phyloP scores from a whole-genome alignment of 78 protist genomes.

The Polysphondylium violaceum region DNA sequence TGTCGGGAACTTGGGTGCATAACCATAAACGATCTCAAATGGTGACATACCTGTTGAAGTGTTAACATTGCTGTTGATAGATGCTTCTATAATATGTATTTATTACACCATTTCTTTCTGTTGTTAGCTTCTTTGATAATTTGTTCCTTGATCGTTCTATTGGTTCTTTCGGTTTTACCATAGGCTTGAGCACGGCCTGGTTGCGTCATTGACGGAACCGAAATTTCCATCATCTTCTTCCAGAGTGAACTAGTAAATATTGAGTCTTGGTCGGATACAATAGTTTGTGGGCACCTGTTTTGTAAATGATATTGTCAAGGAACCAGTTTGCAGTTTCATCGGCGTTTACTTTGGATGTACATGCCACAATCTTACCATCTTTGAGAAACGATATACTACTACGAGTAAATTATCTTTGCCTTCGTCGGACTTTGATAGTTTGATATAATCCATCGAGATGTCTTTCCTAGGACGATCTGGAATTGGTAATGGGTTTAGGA shows the following conservation, averaged over 20 bases:
- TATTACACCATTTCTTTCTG: not conserved
- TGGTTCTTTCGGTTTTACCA: conserved; percentile 17
- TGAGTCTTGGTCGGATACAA: not conserved
- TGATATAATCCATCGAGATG: not conserved
- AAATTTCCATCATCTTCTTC: not conserved
- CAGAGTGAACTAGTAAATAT: not conserved
- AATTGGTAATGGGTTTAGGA: not conserved
- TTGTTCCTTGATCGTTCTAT: not conserved
- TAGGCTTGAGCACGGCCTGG: conserved; percentile 3
- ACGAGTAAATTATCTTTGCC: not conserved
- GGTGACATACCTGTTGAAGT: conserved; percentile 26
- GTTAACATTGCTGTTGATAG: not conserved
- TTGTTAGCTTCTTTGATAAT: not conserved
- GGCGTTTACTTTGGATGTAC: not conserved
- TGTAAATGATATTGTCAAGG: not conserved
- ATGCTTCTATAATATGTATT: not conserved
- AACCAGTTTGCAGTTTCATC: not conserved
- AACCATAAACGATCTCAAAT: not conserved
- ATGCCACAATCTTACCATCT: not conserved
- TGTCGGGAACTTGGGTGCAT: not conserved
- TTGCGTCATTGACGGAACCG: too few species aligned
- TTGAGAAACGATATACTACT: not conserved
- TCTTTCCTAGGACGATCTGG: not conserved
- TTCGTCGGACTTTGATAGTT: not conserved
- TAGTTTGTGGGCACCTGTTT: not conserved